A percentile compares a stretch with the other conserved stretches of the same genome.
phyloP scores from a whole-genome alignment of 768 basidiomycete genomes.

The Amanita muscaria region DNA sequence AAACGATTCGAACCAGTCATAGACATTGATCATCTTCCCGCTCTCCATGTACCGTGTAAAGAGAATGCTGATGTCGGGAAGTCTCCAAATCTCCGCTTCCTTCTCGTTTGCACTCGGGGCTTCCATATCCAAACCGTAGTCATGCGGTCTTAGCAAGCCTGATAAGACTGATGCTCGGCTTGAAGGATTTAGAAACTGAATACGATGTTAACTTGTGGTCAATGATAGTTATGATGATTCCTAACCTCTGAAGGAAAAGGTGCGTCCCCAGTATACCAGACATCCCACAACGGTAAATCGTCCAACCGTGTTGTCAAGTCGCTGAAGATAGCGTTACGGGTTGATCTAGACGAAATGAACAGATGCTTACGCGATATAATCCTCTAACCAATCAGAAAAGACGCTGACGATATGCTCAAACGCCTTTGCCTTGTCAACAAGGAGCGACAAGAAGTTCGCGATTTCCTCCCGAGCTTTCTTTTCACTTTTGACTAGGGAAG shows the following conservation, averaged over 20 bases:
- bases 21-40: conserved; percentile 77
- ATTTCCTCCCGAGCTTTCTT: conserved; percentile 3
- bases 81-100: conserved; percentile 29
- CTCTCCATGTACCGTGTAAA: conserved; percentile 73
- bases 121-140: conserved; percentile 27
- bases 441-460: conserved; percentile 16
- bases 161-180: conserved; percentile 51
- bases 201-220: not conserved
- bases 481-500: not conserved
- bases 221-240: not conserved
- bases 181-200: conserved; percentile 65
- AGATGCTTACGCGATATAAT: conserved; percentile 37
- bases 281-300: conserved; percentile 47
- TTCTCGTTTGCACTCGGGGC: not conserved
- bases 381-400: conserved; percentile 42
- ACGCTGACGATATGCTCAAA: conserved; percentile 15
- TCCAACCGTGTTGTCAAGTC: conserved; percentile 35
- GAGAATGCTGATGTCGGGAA: conserved; percentile 71
- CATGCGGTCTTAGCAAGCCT: conserved; percentile 52
- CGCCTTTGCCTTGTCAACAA: conserved; percentile 8
- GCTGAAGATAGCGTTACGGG: not conserved
- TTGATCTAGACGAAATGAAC: no score
- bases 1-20: conserved; percentile 85
- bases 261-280: conserved; percentile 63
- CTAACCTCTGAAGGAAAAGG: conserved; percentile 63